Base-by-base conservation (phyloP, 2,329 filamentous ascomycete genomes). In the Ceratocystis papillata region DNA sequence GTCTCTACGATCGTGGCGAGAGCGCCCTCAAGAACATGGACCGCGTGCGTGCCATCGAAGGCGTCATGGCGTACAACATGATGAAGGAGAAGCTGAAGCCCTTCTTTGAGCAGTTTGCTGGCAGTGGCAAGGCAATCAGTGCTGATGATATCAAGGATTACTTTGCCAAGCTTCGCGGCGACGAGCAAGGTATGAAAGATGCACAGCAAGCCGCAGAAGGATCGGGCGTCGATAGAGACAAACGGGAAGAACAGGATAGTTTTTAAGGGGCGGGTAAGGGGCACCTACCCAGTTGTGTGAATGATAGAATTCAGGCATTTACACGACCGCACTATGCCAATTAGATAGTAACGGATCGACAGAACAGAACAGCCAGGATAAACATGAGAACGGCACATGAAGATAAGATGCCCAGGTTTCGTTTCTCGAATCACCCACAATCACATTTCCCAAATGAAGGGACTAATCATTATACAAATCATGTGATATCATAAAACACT, bases 41-140 rank as follows among this genome's bases (percentile, higher is more conserved):
- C 73, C 88, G 94, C 1, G 93, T 97, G 6, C 83, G 87, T 15
- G 94, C 94, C 3, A 96, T 99, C 66, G 89, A 99, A 75, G 94
- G 94, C 17, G 93, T 96, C 59, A 96, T 97, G 91, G 93, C 92
- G 0, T 99, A 97, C 76, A 96, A 97, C 72, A 88, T 96, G 72
- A 82, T 99, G 68, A 94, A 95, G 73, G 92, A 97, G 73, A 92
- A 93, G 73, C 85, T 99, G n/a, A 96, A 93, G 79, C 87, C 87
- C 0, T 97, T 99, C 74, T 84, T 99, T 72, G 86, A 92, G 76
- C 88, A 95, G 55, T 99, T 96, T 74, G 94, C 94, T 0, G 90
- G 96, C 73, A 95, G 87, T 69, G 93, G 93, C 0, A 79, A 89
- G 75, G 86, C 89, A 0, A 92, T 99, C 25, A 87, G 90, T 1